Percentiles rank a stretch among this genome's conserved stretches.
These are phyloP conservation scores for Pseudozyma flocculosa DNA, from an alignment of 1,284 basidiomycete species.

Conservation along the genomic window DNA sequence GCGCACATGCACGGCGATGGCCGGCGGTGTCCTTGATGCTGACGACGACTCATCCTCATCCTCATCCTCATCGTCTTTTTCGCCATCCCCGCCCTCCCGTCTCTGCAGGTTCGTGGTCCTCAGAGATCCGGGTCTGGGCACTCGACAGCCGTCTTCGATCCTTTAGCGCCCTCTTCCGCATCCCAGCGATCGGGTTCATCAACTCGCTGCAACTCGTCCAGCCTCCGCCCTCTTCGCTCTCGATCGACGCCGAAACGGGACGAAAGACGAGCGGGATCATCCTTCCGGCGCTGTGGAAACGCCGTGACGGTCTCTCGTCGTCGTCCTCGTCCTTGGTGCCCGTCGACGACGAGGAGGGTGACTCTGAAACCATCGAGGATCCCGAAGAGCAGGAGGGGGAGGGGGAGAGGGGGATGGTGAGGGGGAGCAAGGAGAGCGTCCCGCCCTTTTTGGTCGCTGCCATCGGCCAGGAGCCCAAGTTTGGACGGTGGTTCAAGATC, in stretches of 20 bases:
- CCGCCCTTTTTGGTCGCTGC: slow-evolving; percentile 70
- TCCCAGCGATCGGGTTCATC: slow-evolving; percentile 75
- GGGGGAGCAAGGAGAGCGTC: slow-evolving; percentile 26
- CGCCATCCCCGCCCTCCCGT: too few species aligned
- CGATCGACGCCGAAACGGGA: neutral
- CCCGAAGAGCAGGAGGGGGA: neutral
- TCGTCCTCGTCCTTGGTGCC: slow-evolving; percentile 1
- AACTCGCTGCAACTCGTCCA: slow-evolving; percentile 83
- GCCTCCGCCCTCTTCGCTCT: slow-evolving; percentile 59
- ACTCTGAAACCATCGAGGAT: neutral
- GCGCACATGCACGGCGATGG: too few species aligned
- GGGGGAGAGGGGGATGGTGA: slow-evolving; percentile 3
- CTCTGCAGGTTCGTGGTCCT: neutral
- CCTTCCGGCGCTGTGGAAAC: slow-evolving; percentile 12
- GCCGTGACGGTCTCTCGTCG: slow-evolving; percentile 11
- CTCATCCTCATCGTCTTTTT: too few species aligned
- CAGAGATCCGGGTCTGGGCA: slow-evolving; percentile 79
- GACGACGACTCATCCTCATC: too few species aligned
- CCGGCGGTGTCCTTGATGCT: too few species aligned
- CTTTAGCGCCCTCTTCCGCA: slow-evolving; percentile 69
- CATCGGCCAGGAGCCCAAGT: slow-evolving; percentile 79
- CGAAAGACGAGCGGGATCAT: slow-evolving; percentile 4
- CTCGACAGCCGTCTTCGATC: slow-evolving; percentile 74
- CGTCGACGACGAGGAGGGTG: neutral
- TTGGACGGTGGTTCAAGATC: slow-evolving; percentile 82